These are phyloP conservation scores for Pseudogymnoascus sp. DNA, from an alignment of 2,329 filamentous ascomycete genomes.

Conservation along the genomic window DNA sequence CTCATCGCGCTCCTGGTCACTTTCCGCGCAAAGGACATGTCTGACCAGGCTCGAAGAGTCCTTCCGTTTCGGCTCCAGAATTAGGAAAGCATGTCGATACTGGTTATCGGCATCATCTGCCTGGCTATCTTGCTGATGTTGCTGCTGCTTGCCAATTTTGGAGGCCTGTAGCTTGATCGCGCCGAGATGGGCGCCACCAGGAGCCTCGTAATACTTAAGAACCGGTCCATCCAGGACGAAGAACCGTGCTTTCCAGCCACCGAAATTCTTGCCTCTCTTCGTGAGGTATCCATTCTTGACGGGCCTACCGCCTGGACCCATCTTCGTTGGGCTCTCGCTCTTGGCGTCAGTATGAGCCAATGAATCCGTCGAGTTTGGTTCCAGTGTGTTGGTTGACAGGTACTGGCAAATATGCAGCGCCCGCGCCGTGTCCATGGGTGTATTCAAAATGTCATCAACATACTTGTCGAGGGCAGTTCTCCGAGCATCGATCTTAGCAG, in stretches of 20 bases:
- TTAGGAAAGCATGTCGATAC: slow-evolving; percentile 91
- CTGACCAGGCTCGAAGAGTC: slow-evolving; percentile 81
- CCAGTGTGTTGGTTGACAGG: slow-evolving; percentile 59
- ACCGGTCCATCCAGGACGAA: slow-evolving; percentile 61
- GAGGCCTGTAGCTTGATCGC: slow-evolving; percentile 87
- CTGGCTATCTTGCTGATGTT: slow-evolving; percentile 47
- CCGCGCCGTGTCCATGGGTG: slow-evolving; percentile 65
- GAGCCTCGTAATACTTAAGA: slow-evolving; percentile 85
- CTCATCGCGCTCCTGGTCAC: slow-evolving; percentile 79
- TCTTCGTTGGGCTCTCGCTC: slow-evolving; percentile 33
- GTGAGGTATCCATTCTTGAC: slow-evolving; percentile 86
- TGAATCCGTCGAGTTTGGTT: slow-evolving; percentile 51
- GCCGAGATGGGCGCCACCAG: slow-evolving; percentile 81
- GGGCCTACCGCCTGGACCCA: slow-evolving; percentile 55
- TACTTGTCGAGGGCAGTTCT: slow-evolving; percentile 74
- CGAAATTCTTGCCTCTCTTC: slow-evolving; percentile 96
- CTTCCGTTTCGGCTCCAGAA: slow-evolving; percentile 93
- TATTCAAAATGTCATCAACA: slow-evolving; percentile 76
- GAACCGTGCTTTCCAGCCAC: slow-evolving; percentile 87
- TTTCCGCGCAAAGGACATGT: slow-evolving; percentile 93
- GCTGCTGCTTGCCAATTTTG: slow-evolving; percentile 88
- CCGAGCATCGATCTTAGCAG: slow-evolving; percentile 84
- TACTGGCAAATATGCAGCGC: slow-evolving; percentile 81
- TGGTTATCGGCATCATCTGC: slow-evolving; percentile 82
- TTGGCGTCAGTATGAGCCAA: slow-evolving; percentile 30